Conservation (phyloP, 345 rosid species). For the Raphanus raphanistrum region DNA sequence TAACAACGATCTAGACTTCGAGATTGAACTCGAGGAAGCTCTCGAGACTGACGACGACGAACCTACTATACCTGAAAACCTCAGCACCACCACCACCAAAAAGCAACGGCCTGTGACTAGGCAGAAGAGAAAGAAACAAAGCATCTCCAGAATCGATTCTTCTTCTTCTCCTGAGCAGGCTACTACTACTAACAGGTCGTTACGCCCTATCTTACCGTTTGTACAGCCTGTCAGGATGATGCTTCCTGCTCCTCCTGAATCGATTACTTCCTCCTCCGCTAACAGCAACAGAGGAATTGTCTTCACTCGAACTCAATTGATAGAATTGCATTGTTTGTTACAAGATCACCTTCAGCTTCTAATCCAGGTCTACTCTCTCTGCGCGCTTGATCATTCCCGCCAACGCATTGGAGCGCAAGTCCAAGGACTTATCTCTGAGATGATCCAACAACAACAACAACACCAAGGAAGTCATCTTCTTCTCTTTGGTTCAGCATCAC, state of each 20-base stretch:
- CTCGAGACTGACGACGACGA: conserved; percentile 89
- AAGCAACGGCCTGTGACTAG: conserved; percentile 74
- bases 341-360: conserved; percentile 91
- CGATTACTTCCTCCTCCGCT: conserved; percentile 38
- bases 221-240: conserved; percentile 31
- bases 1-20: conserved; percentile 87
- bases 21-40: conserved; percentile 89
- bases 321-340: conserved; percentile 72
- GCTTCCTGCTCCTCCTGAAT: conserved; percentile 38
- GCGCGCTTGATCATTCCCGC: conserved; percentile 69
- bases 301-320: conserved; percentile 67
- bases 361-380: conserved; percentile 81
- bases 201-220: conserved; percentile 67
- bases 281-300: conserved; percentile 44
- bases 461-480: conserved; percentile 43
- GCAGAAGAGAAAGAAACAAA: conserved; percentile 71
- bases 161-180: conserved; percentile 49
- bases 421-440: conserved; percentile 67
- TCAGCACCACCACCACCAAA: conserved; percentile 22
- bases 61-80: conserved; percentile 37
- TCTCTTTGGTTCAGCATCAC: conserved; percentile 44
- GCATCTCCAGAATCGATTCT: conserved; percentile 30
- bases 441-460: conserved; percentile 49
- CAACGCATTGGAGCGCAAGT: conserved; percentile 66
- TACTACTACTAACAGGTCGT: conserved; percentile 44